Conservation (phyloP, 352 stramenopile species). For the Plasmopara muralis region DNA sequence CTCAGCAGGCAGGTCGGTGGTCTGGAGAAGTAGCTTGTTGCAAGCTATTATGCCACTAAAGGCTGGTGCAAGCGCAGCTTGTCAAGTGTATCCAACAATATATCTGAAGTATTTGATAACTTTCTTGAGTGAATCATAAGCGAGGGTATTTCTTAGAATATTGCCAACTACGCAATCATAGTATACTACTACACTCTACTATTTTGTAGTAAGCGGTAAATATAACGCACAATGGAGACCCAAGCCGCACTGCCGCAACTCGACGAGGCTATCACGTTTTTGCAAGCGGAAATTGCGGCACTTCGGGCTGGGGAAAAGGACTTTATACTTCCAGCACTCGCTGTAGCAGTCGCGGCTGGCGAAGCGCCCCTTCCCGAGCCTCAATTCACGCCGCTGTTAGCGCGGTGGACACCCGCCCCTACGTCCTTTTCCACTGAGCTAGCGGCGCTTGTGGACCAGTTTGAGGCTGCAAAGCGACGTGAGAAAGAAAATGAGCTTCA, state of each 20-base stretch:
- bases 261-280: conserved; percentile 45
- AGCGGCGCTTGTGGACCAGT: conserved; percentile 32
- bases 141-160: no score
- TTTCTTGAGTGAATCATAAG: background rate
- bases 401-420: conserved; percentile 31
- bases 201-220: no score
- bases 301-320: conserved; percentile 37
- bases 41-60: no score
- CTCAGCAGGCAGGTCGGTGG: no score
- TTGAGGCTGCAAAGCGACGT: conserved; percentile 27
- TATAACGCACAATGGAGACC: conserved; percentile 1
- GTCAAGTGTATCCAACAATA: no score
- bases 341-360: conserved; percentile 19
- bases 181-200: no score
- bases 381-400: conserved; percentile 44
- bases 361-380: conserved; percentile 35
- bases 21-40: no score
- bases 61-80: no score
- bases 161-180: no score
- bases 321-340: conserved; percentile 25
- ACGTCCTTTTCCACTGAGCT: conserved; percentile 29
- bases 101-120: no score
- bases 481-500: conserved; percentile 17
- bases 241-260: conserved; percentile 32
- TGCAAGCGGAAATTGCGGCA: conserved; percentile 45